Conservation (phyloP, 2,329 filamentous ascomycete genomes). For the Didymella sp. region DNA sequence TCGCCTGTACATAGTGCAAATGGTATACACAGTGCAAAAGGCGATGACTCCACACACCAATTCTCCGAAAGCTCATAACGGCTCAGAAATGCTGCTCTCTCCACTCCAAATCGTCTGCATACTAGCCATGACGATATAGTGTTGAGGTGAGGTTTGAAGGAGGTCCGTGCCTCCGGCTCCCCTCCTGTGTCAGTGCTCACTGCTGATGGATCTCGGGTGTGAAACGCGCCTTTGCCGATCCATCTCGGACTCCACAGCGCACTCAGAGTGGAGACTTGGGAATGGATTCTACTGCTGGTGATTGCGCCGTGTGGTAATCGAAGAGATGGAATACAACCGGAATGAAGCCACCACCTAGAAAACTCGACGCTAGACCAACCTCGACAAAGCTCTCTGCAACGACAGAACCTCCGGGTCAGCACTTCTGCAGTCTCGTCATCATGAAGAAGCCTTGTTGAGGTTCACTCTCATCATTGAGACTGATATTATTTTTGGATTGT, state of each 20-base stretch:
- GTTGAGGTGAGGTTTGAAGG: constrained; percentile 13
- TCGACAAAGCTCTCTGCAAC: not conserved
- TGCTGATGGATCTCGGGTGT: constrained; percentile 26
- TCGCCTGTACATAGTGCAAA: not conserved
- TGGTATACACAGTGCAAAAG: too few species aligned
- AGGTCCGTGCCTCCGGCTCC: constrained; percentile 21
- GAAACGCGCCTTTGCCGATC: constrained; percentile 20
- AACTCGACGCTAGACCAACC: constrained; percentile 1
- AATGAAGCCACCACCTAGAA: not conserved
- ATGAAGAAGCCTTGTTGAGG: not conserved
- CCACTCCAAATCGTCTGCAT: not conserved
- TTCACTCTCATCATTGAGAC: not conserved
- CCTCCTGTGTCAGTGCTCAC: constrained; percentile 14
- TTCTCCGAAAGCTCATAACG: not conserved
- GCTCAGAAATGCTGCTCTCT: not conserved
- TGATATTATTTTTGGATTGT: constrained; percentile 5
- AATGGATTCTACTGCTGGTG: constrained; percentile 21
- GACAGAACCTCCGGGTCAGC: constrained; percentile 1
- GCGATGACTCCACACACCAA: not conserved
- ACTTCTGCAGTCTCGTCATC: constrained; percentile 10
- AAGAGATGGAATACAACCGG: not conserved
- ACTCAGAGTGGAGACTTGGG: constrained; percentile 11
- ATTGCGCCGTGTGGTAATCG: constrained; percentile 2
- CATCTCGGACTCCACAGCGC: constrained; percentile 29
- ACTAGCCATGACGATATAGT: constrained; percentile 12